phyloP scores from a whole-genome alignment of 805 yeast genomes.

The Ogataea zsoltii region DNA sequence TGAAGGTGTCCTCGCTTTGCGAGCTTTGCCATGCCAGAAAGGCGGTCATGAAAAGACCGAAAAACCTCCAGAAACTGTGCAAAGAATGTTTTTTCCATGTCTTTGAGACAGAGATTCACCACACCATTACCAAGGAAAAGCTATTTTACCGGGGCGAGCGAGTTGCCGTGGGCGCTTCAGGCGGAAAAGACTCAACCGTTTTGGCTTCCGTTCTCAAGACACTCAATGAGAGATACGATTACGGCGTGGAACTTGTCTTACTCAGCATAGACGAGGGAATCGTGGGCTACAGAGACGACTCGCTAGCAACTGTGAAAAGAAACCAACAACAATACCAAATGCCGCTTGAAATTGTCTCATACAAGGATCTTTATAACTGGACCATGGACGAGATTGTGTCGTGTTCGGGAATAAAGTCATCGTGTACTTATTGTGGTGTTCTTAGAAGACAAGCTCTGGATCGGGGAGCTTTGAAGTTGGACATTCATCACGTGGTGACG shows the following conservation, averaged over 20 bases:
- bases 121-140: constrained; percentile 71
- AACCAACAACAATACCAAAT: constrained; percentile 69
- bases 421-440: constrained; percentile 98
- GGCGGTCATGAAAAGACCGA: constrained; percentile 89
- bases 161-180: constrained; percentile 97
- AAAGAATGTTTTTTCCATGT: constrained; percentile 86
- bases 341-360: constrained; percentile 57
- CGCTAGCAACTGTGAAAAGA: constrained; percentile 93
- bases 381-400: constrained; percentile 98
- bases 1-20: constrained; percentile 55
- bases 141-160: constrained; percentile 79
- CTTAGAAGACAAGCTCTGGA: constrained; percentile 94
- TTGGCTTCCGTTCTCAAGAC: constrained; percentile 85
- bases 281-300: constrained; percentile 95
- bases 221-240: constrained; percentile 82
- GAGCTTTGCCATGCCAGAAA: constrained; percentile 81
- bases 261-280: constrained; percentile 96
- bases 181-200: constrained; percentile 98
- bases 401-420: constrained; percentile 88
- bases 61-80: constrained; percentile 86
- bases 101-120: constrained; percentile 94
- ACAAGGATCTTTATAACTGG: constrained; percentile 91
- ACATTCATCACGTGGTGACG: constrained; percentile 88
- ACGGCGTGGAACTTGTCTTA: constrained; percentile 81
- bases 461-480: constrained; percentile 87